Base-by-base conservation (phyloP, 129 eudicot genomes). In the Saussurea involucrata region DNA sequence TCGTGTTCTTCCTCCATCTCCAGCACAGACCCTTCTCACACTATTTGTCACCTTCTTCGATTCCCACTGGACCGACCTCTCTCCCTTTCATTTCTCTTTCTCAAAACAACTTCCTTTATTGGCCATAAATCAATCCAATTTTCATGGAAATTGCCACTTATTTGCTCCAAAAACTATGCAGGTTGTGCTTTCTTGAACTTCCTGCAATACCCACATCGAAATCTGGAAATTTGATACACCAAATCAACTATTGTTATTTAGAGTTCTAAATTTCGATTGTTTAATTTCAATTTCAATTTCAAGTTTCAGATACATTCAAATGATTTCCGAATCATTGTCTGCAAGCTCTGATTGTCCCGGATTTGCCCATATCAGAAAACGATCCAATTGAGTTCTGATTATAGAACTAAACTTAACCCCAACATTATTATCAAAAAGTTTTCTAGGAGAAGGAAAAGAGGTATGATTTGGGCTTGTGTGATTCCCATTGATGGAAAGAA, bases 401-500 rank as follows among this genome's bases (percentile, higher is more conserved):
- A n/a, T 68, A 27, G 28, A 27, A 55, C 12, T 22, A 24, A 15
- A 17, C 5, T 65, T 24, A 24, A 24, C 31, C 67, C 61, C 64
- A 11, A 53, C 34, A 66, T 63, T 33, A 33, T 75, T 66, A 61
- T 83, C 55, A 82, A n/a, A 58, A 74, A 63, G 31, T 20, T 69
- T 55, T 24, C 37, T 20, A 80, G 69, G 74, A 67, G 85, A 24
- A 69, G 63, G 49, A 72, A 21, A 24, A 25, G 70, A 63, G 69
- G 76, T 25, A 20, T 73, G 36, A n/a, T 88, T 74, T 24, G 74
- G 67, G 87, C 75, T 6, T 80, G 82, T 79, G 32, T 72, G 76
- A 37, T 76, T 69, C 83, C 87, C 0, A 12, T 67, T 70, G 83
- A 82, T 68, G 77, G 75, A 5, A 49, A 74, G 10, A 83, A 74